phyloP scores from a whole-genome alignment of 176 grass and related monocot species.

The Triticum monococcum region DNA sequence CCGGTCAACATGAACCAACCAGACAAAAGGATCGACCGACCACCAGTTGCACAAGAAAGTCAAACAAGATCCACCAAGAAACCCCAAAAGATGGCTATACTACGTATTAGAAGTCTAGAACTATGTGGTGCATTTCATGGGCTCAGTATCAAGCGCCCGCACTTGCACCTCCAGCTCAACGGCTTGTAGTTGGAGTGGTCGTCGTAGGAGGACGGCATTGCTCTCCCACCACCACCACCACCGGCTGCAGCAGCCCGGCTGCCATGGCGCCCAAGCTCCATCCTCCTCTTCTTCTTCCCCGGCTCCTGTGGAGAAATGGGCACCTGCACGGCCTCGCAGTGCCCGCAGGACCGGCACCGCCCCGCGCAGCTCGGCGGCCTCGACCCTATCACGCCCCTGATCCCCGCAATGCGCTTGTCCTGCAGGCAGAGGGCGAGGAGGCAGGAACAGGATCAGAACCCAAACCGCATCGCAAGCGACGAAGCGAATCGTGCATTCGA shows the following conservation, averaged over 20 bases:
- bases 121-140: constrained; percentile 8
- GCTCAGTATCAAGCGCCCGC: constrained; percentile 43
- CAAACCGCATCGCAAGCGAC: not conserved
- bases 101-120: not conserved
- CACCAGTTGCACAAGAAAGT: not conserved
- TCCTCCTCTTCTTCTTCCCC: constrained; percentile 1
- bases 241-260: not conserved
- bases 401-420: constrained; percentile 23
- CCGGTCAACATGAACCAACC: not conserved
- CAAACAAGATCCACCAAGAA: not conserved
- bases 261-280: constrained; percentile 30
- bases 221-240: not conserved
- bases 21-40: not conserved
- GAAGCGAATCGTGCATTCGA: not conserved
- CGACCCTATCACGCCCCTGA: constrained; percentile 48
- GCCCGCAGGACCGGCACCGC: constrained; percentile 56
- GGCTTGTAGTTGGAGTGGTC: constrained; percentile 82
- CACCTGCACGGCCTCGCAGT: constrained; percentile 64
- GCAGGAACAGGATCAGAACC: not conserved
- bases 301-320: constrained; percentile 34
- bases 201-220: constrained; percentile 39
- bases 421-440: not conserved
- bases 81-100: not conserved
- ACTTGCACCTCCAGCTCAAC: constrained; percentile 73
- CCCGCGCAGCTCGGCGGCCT: constrained; percentile 63